These are phyloP conservation scores for Aspergillus sp. DNA, from an alignment of 2,329 filamentous ascomycete genomes.

Conservation along the genomic window DNA sequence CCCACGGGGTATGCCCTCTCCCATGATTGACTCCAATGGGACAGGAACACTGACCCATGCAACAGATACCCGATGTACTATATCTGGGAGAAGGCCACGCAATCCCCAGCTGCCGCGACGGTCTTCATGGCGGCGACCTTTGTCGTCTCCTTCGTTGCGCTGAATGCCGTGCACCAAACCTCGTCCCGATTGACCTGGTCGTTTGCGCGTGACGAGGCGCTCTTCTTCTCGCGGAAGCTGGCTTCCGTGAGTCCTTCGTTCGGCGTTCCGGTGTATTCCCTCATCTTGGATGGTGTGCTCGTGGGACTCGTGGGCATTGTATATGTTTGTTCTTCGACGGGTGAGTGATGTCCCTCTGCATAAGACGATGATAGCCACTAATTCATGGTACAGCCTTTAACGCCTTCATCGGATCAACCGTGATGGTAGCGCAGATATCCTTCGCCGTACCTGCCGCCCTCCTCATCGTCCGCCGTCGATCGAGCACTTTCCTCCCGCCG, in stretches of 20 bases:
- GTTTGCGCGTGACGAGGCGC: slow-evolving; percentile 30
- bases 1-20: slow-evolving; percentile 13
- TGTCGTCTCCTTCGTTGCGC: slow-evolving; percentile 16
- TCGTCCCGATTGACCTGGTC: slow-evolving; percentile 32
- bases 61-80: slow-evolving; percentile 20
- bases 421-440: slow-evolving; percentile 22
- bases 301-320: slow-evolving; percentile 20
- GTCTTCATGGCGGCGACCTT: slow-evolving; percentile 19
- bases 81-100: slow-evolving; percentile 22
- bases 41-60: neutral
- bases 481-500: slow-evolving; percentile 14
- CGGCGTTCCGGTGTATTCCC: slow-evolving; percentile 15
- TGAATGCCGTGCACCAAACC: slow-evolving; percentile 24
- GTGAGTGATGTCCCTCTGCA: neutral
- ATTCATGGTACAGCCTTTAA: slow-evolving; percentile 16
- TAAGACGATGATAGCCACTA: neutral
- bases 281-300: slow-evolving; percentile 13
- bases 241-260: slow-evolving; percentile 9
- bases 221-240: slow-evolving; percentile 25
- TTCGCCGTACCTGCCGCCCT: slow-evolving; percentile 18
- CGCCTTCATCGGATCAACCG: slow-evolving; percentile 22
- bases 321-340: slow-evolving; percentile 20
- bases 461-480: slow-evolving; percentile 14
- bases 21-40: too few relatives aligned
- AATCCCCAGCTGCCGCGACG: slow-evolving; percentile 18